Evolutionary conservation across 176 grass and related monocot genomes (phyloP).

Genomic region (Oryza longistaminata): DNA sequence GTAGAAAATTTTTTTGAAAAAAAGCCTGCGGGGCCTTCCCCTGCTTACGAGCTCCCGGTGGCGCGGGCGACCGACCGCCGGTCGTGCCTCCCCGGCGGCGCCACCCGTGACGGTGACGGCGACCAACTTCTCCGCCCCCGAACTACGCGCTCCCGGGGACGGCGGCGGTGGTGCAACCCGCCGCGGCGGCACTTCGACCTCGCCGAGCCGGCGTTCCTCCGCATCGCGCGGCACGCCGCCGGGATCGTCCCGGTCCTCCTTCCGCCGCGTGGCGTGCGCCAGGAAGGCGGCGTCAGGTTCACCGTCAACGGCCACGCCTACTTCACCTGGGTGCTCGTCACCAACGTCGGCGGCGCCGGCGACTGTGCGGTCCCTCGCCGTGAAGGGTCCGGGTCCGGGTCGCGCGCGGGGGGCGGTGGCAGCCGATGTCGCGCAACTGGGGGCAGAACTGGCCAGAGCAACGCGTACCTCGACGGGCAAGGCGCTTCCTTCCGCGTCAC

Average conservation of each 20-base stretch:
- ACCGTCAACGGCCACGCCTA: conserved; percentile 68
- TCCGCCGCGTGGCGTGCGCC: conserved; percentile 59
- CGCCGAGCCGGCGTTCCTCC: conserved; percentile 67
- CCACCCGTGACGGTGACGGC: conserved; percentile 57
- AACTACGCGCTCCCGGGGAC: conserved; percentile 53
- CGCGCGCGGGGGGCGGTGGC: conserved; percentile 31
- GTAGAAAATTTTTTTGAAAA: no score
- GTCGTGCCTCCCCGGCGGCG: conserved; percentile 47
- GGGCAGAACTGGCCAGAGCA: conserved; percentile 87
- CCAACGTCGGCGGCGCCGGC: conserved; percentile 67
- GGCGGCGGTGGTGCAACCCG: conserved; percentile 86
- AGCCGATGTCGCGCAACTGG: conserved; percentile 70
- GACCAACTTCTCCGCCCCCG: conserved; percentile 66
- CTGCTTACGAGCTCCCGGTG: conserved; percentile 68
- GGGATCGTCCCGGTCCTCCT: conserved; percentile 63
- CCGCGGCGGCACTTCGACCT: conserved; percentile 70
- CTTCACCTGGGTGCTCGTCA: conserved; percentile 78
- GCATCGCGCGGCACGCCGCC: conserved; percentile 57
- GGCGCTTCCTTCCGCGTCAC: conserved; percentile 62
- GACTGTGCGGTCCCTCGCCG: conserved; percentile 50
- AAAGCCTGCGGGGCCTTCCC: no score
- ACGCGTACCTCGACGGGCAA: conserved; percentile 57
- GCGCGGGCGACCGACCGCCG: background rate
- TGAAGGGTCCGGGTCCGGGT: conserved; percentile 34
- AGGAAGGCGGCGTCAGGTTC: conserved; percentile 71